These are phyloP conservation scores for Suillus hirtellus DNA, from an alignment of 768 basidiomycete species.

Conservation along the genomic window DNA sequence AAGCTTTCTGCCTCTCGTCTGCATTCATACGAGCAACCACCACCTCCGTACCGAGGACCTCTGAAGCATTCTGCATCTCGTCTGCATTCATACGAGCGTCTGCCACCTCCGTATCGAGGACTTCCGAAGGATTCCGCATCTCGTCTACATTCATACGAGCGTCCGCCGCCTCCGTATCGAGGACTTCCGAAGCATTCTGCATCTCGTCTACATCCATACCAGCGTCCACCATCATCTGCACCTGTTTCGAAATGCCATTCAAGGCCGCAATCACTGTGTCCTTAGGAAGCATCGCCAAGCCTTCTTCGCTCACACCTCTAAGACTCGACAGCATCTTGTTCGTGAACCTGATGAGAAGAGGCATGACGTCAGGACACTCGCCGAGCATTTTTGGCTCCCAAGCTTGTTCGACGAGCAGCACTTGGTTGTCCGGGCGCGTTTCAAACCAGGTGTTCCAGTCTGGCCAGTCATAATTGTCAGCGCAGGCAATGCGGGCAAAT, in stretches of 20 bases:
- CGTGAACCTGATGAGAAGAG: slow-evolving; percentile 1
- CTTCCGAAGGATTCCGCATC: not conserved
- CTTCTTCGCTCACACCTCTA: not conserved
- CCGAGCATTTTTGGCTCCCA: not conserved
- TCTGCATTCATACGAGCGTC: not conserved
- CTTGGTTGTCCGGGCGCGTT: not conserved
- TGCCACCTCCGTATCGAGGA: not conserved
- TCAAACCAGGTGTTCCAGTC: not conserved
- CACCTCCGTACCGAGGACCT: not conserved
- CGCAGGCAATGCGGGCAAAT: not conserved
- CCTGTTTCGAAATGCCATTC: not conserved
- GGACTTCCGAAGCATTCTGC: not conserved
- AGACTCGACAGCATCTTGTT: slow-evolving; percentile 4
- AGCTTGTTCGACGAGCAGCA: not conserved
- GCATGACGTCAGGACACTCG: not conserved
- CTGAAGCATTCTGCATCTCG: not conserved
- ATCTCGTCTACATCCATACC: not conserved
- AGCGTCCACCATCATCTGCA: not conserved
- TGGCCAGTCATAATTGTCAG: slow-evolving; percentile 12
- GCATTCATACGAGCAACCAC: no score
- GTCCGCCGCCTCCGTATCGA: not conserved
- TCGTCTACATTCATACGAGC: not conserved
- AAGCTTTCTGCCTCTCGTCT: no score
- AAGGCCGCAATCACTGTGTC: not conserved
- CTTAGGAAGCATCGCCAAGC: not conserved